A percentile compares a stretch with the other conserved stretches of the same genome.
These are phyloP conservation scores for Penicillium glabrum DNA, from an alignment of 2,329 filamentous ascomycete species.

Conservation along the genomic window DNA sequence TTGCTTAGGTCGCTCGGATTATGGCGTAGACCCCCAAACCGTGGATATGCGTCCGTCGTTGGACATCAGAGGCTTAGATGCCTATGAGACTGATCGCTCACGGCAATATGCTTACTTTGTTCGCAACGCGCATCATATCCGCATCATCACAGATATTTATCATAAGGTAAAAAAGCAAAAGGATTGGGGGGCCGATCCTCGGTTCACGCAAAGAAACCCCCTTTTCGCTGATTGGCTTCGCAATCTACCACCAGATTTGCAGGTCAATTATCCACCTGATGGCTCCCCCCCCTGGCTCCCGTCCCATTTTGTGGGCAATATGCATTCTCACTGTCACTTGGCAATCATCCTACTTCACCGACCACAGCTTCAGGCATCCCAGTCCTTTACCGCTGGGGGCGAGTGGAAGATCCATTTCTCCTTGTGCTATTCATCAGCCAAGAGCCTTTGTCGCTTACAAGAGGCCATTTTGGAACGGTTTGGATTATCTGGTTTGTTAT, in stretches of 20 bases:
- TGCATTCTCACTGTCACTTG: conserved; percentile 86
- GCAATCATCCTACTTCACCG: conserved; percentile 83
- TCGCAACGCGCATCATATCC: conserved; percentile 73
- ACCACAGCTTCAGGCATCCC: conserved; percentile 77
- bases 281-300: conserved; percentile 80
- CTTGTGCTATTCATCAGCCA: conserved; percentile 80
- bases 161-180: conserved; percentile 70
- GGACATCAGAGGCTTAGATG: conserved; percentile 66
- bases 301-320: conserved; percentile 83
- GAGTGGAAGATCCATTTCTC: conserved; percentile 88
- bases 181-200: conserved; percentile 84
- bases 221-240: conserved; percentile 73
- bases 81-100: conserved; percentile 73
- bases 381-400: conserved; percentile 67
- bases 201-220: conserved; percentile 76
- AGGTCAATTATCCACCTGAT: conserved; percentile 73
- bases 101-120: conserved; percentile 82
- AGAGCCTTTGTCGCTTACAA: conserved; percentile 80
- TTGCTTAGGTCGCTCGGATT: conserved; percentile 68
- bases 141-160: conserved; percentile 74
- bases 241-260: conserved; percentile 75
- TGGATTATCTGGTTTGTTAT: conserved; percentile 77
- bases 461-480: conserved; percentile 77
- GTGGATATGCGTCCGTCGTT: conserved; percentile 71
- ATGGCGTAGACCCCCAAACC: conserved; percentile 70